Evolutionary conservation across 805 yeast species (phyloP), one percentile per base, ranked within the genome.

Genomic region (Candida nanaspora): DNA sequence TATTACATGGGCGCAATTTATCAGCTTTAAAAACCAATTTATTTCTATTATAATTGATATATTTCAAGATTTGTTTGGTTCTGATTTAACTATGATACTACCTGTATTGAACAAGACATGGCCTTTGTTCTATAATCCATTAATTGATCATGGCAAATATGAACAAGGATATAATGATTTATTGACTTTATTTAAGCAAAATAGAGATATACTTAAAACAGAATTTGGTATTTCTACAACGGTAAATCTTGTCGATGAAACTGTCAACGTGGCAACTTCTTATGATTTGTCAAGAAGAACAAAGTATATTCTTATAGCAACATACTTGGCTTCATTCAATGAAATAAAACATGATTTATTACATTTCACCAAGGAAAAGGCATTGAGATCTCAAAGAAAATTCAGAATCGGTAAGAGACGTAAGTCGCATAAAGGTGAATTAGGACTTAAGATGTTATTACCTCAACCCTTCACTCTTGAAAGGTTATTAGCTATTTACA

Each of bases 311-410:
- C 60, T 88, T 14, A 72, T 87, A 26, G 86, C 96, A 1, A 80
- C 95, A 1, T 89, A 83, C 56, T 62, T 88, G 37, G 94, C 95
- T 1, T 86, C 96, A 0, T 84, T 75, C 53, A 76, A 78, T 41
- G 84, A 82, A 25, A 78, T 82, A 2, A 74, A 76, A 45, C 73
- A 72, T 52, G 97, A 88, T 58, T 63, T 79, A 51, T 73, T 77
- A 39, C 65, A 75, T 40, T 89, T 86, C 52, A 82, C 96, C 26
- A 77, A 71, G 44, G 65, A 82, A 34, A 75, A 69, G 46, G 76
- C 71, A 13, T 65, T 69, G 16, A 60, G 69, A 39, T 63, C 62
- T 16, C 68, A 67, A 10, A 61, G 72, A 39, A 54, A 61, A 20
- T 53, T 65, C 4, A 69, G 55, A 23, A 51, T 43, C 26, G 34